Evolutionary conservation across 345 rosid genomes (phyloP), one percentile per base, ranked within the genome.

Genomic region (Pistacia atlantica): DNA sequence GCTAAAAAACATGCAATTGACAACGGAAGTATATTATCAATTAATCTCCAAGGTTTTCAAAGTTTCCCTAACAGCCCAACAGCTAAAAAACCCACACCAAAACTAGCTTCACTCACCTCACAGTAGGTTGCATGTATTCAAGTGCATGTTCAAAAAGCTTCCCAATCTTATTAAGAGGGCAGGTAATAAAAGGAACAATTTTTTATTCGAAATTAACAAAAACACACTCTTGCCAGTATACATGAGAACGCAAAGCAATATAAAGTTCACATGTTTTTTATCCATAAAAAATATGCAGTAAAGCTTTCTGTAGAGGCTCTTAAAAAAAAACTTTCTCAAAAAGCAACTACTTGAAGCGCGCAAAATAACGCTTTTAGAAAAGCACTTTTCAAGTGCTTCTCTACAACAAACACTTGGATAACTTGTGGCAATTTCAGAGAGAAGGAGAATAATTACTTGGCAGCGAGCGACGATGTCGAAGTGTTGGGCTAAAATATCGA

Each of bases 381-480:
- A 6, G 46, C 46, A 42, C 46, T 42, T 42, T 8, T 42, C 46
- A 7, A 42, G 46, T 42, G 46, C 8, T 42, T 6, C 8, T 42
- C 46, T 6, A 42, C 8, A 5, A 31, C 33, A 31, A 31, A 31
- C 33, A 31, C 33, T 31, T 31, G 33, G 33, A 31, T 3, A 31
- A 31, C 33, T 31, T 31, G 2, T 1, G 33, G 33, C 33, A 31
- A 31, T 9, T 49, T 9, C 1, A 58, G 2, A 14, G 5, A 20
- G 14, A 42, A 12, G 46, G 10, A 72, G 25, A n/a, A 4, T n/a
- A 9, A 42, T 13, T 72, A 95, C 99, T 93, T 93, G 99, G 79
- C 98, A 96, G 33, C 97, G 98, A 85, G 99, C 99, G 37, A 96
- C 99, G 83, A 93, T 81, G 81, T 96, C 95, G 78, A 96, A 96